Evolutionary conservation across 331 rosid genomes (phyloP).

Genomic region (Phaseolus coccineus): DNA sequence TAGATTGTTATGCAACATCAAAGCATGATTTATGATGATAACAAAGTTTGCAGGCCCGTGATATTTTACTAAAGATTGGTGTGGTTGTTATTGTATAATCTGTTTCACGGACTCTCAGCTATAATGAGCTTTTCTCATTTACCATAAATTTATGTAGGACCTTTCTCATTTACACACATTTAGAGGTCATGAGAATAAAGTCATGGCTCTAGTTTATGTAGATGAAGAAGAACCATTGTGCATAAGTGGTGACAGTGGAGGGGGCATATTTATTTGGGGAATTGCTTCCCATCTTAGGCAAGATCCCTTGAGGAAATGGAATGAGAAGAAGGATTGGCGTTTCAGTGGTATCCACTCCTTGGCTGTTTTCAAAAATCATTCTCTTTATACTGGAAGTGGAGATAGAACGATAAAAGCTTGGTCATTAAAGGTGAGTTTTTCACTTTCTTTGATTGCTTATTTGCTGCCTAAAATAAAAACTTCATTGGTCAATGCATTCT

Average conservation of each 20-base stretch:
- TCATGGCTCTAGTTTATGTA: constrained; percentile 75
- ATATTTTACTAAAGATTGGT: constrained; percentile 16
- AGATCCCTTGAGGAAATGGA: constrained; percentile 80
- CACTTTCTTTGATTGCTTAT: constrained; percentile 26
- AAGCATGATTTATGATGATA: constrained; percentile 18
- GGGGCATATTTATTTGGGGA: constrained; percentile 84
- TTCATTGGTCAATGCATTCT: constrained; percentile 33
- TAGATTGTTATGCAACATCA: constrained; percentile 30
- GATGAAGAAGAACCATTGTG: constrained; percentile 81
- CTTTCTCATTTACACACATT: constrained; percentile 80
- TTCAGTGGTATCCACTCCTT: constrained; percentile 89
- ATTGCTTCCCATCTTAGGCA: constrained; percentile 59
- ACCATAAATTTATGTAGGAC: constrained; percentile 65
- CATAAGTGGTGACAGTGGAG: constrained; percentile 88
- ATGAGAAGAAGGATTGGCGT: constrained; percentile 95
- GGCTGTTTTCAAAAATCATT: constrained; percentile 60
- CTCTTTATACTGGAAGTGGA: constrained; percentile 86
- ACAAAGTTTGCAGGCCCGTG: not conserved
- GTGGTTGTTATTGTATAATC: constrained; percentile 21
- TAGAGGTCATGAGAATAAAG: constrained; percentile 85
- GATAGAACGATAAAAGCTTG: constrained; percentile 91
- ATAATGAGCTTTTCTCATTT: constrained; percentile 37
- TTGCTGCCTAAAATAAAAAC: constrained; percentile 25
- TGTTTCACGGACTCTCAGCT: constrained; percentile 24
- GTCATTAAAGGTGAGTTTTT: constrained; percentile 67